phyloP scores from a whole-genome alignment of 2,329 filamentous ascomycete species.

The Penicillium sp. region DNA sequence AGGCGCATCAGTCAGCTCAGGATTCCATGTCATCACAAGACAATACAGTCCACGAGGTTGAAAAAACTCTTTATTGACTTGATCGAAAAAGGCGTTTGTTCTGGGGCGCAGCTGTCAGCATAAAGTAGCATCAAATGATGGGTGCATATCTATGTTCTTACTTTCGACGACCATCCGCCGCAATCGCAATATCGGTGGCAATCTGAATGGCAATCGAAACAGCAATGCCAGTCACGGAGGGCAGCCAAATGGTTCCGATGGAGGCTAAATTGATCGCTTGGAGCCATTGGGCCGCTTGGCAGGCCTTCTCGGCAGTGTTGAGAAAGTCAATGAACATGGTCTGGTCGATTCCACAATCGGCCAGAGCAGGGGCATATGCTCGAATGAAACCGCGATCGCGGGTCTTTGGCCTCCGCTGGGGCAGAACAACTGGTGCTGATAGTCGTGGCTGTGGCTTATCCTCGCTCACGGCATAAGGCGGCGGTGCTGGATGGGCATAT shows the following conservation, averaged over 20 bases:
- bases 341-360: constrained; percentile 36
- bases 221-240: constrained; percentile 43
- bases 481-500: constrained; percentile 9
- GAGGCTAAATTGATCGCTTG: constrained; percentile 46
- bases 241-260: constrained; percentile 40
- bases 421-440: constrained; percentile 40
- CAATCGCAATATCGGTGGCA: constrained; percentile 43
- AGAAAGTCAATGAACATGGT: constrained; percentile 40
- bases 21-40: constrained; percentile 57
- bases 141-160: constrained; percentile 6
- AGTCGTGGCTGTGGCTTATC: constrained; percentile 11
- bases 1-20: constrained; percentile 32
- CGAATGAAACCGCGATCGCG: constrained; percentile 41
- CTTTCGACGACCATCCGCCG: constrained; percentile 37
- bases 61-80: constrained; percentile 59
- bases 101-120: constrained; percentile 14
- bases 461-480: constrained; percentile 2
- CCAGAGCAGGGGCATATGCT: constrained; percentile 41
- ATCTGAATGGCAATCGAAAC: constrained; percentile 48
- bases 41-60: constrained; percentile 57
- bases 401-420: constrained; percentile 38
- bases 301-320: constrained; percentile 38
- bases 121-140: neutral
- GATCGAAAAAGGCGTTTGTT: constrained; percentile 57
- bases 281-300: constrained; percentile 40